Conservation (phyloP, 176 grass and related monocot species). For the Aegilops longissima region DNA sequence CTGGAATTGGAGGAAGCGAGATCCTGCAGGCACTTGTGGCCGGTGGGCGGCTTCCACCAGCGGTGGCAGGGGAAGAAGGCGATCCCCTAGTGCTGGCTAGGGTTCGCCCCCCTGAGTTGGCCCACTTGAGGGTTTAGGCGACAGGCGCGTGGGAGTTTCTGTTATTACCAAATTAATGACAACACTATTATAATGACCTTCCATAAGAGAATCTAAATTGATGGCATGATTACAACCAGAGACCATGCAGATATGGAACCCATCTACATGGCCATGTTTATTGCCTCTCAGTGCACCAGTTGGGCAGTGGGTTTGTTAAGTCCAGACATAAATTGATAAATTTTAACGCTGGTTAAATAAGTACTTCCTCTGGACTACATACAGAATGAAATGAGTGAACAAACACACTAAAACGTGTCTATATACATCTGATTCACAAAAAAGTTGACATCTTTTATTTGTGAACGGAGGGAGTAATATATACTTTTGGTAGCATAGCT, state of each 20-base stretch:
- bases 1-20: not conserved
- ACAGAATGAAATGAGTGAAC: too few species aligned
- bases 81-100: not conserved
- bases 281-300: constrained; percentile 5
- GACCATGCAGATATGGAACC: not conserved
- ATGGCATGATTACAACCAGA: not conserved
- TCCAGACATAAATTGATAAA: not conserved
- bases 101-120: not conserved
- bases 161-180: not conserved
- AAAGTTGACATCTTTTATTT: too few species aligned
- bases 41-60: not conserved
- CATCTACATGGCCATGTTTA: not conserved
- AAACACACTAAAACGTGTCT: too few species aligned
- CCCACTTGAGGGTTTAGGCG: not conserved
- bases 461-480: not conserved
- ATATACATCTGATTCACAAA: too few species aligned
- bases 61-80: not conserved
- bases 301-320: not conserved
- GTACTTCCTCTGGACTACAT: too few species aligned
- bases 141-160: not conserved
- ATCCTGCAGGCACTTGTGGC: not conserved
- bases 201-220: not conserved
- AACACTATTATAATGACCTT: not conserved
- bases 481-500: not conserved
- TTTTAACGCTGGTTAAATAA: constrained; percentile 9